Evolutionary conservation across 345 rosid genomes (phyloP), one percentile per base, ranked within the genome.

Genomic region (Carallia brachiata): DNA sequence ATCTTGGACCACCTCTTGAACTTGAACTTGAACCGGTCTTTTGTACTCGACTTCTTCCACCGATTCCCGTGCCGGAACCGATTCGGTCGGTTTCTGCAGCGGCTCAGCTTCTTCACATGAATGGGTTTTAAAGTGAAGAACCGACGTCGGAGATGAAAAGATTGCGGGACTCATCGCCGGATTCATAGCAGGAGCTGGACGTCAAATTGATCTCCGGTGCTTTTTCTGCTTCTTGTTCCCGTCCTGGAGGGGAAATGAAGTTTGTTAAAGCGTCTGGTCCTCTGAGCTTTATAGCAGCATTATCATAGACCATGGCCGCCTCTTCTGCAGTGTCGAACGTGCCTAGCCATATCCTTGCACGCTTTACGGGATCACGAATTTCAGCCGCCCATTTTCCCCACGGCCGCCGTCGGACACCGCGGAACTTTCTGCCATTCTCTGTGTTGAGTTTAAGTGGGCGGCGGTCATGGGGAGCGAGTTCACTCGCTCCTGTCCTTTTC

Each of bases 341-440:
- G 4, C 98, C 98, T 19, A 94, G 73, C 98, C 98, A 94, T 15
- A 94, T 74, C 79, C 98, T 79, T 23, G 82, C 88, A 5, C 93
- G 89, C 62, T 80, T 81, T n/a, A 77, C 88, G 0, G 98, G 98
- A 87, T 93, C 98, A n/a, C 98, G 83, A 76, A 93, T 93, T 89
- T 93, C 98, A 6, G 98, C 98, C 2, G 98, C 98, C 97, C 97
- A 93, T 82, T 93, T 93, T 0, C 98, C 98, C 98, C 98, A 93
- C 0, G 98, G 98, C 75, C 98, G 80, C 75, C 87, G 96, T 62
- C 98, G 73, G 2, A 93, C 98, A 5, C 98, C 98, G 0, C 98
- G 86, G 65, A 78, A 93, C 89, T 93, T 93, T 75, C 75, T 93
- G 28, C 70, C 78, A 36, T 48, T 69, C 0, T 61, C 44, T 2